phyloP scores from a whole-genome alignment of 2,329 filamentous ascomycete species.

The Cladosporium austrohemisphaericum region DNA sequence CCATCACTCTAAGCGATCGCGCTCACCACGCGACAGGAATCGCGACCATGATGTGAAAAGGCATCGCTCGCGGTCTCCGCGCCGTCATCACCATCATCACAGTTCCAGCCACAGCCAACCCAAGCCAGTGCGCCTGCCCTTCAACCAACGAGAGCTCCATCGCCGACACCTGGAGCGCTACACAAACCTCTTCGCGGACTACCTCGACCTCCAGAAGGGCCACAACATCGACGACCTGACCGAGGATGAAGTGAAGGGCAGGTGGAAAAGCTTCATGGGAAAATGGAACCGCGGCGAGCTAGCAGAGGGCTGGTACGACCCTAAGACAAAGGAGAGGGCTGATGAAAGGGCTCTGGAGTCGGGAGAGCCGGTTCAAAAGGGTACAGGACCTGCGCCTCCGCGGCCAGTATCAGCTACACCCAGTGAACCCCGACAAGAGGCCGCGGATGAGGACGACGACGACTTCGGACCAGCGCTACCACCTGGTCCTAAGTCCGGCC shows the following conservation, averaged over 20 bases:
- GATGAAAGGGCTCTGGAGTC: constrained; percentile 26
- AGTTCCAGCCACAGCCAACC: not conserved
- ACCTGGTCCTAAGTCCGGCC: constrained; percentile 43
- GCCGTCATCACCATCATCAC: constrained; percentile 18
- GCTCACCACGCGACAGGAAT: constrained; percentile 18
- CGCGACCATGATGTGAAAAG: constrained; percentile 20
- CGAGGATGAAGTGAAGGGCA: constrained; percentile 70
- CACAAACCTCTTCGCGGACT: constrained; percentile 72
- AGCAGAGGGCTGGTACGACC: constrained; percentile 90
- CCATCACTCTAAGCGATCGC: constrained; percentile 22
- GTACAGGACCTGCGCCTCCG: not conserved
- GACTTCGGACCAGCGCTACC: constrained; percentile 55
- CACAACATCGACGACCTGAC: constrained; percentile 65
- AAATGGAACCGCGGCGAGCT: constrained; percentile 92
- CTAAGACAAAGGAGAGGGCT: constrained; percentile 60
- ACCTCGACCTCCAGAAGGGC: constrained; percentile 83
- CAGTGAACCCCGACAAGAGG: not conserved
- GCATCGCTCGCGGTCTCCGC: constrained; percentile 27
- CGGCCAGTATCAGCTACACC: not conserved
- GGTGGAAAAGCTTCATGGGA: constrained; percentile 89
- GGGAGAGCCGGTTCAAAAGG: not conserved
- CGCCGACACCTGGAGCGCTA: constrained; percentile 67
- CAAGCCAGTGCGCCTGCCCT: constrained; percentile 21
- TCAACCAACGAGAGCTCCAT: constrained; percentile 50
- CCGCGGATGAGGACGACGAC: constrained; percentile 54